Percentiles rank a stretch among this genome's conserved stretches.
Evolutionary conservation across 1,284 basidiomycete species (phyloP).

Genomic region (Leccinum pachyderme): DNA sequence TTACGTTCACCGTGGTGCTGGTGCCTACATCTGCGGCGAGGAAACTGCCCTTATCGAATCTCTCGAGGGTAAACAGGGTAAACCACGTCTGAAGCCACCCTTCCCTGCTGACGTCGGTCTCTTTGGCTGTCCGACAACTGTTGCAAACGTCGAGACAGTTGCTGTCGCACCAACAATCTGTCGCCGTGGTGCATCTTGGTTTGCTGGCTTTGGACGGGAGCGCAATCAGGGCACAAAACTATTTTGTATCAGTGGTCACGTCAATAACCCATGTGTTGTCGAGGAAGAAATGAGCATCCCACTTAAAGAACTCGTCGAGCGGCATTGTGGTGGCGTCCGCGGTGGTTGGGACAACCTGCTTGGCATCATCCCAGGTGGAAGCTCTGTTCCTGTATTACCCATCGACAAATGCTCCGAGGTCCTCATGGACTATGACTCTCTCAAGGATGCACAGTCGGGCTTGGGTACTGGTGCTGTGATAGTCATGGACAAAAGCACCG

Average conservation of each 20-base stretch:
- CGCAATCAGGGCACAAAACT: constrained; percentile 96
- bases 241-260: constrained; percentile 94
- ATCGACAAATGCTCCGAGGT: constrained; percentile 81
- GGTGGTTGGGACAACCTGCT: constrained; percentile 97
- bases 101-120: constrained; percentile 98
- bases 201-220: constrained; percentile 88
- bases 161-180: constrained; percentile 97
- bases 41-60: constrained; percentile 98
- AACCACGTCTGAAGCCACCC: constrained; percentile 97
- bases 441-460: constrained; percentile 93
- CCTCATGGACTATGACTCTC: constrained; percentile 97
- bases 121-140: constrained; percentile 96
- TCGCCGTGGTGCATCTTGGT: constrained; percentile 90
- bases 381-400: constrained; percentile 93
- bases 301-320: constrained; percentile 90
- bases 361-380: constrained; percentile 94
- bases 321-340: constrained; percentile 92
- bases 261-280: constrained; percentile 97
- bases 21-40: constrained; percentile 98
- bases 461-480: constrained; percentile 98
- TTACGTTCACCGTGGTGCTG: constrained; percentile 95
- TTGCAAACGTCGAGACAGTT: constrained; percentile 98
- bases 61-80: constrained; percentile 97
- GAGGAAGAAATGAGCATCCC: constrained; percentile 99
- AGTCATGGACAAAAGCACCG: constrained; percentile 98